Conservation (phyloP, 345 rosid species). For the Syzygium oleosum region DNA sequence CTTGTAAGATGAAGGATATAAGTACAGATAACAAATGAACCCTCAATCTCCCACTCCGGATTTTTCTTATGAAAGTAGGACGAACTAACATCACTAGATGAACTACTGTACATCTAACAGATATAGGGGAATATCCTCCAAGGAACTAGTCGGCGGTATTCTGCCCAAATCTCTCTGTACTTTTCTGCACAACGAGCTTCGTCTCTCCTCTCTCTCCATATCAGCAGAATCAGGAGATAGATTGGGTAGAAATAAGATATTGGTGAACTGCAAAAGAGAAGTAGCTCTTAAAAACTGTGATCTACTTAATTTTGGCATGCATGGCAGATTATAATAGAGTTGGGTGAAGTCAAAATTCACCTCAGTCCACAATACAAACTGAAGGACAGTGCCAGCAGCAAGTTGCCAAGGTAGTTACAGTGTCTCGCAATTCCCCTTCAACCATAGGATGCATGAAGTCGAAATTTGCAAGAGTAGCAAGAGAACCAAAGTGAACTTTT, state of each 20-base stretch:
- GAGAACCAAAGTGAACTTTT: neutral
- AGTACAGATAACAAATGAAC: too few species aligned
- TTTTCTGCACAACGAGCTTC: conserved; percentile 86
- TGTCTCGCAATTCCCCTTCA: conserved; percentile 96
- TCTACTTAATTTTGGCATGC: neutral
- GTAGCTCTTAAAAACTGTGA: neutral
- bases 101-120: conserved; percentile 19
- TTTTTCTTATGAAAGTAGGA: neutral
- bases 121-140: conserved; percentile 87
- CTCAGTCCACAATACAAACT: conserved; percentile 88
- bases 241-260: conserved; percentile 81
- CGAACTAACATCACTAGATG: neutral
- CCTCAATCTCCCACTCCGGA: neutral
- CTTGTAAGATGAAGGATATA: neutral
- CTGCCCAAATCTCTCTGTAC: conserved; percentile 78
- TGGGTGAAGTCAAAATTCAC: conserved; percentile 15
- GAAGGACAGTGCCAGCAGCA: conserved; percentile 85
- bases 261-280: conserved; percentile 46
- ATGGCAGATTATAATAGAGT: neutral
- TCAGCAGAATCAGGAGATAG: conserved; percentile 71
- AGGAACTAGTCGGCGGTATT: conserved; percentile 67
- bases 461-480: neutral
- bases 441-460: neutral
- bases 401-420: conserved; percentile 90
- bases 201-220: conserved; percentile 91